phyloP scores from a whole-genome alignment of 306 rosid species.

The Alnus rubra region DNA sequence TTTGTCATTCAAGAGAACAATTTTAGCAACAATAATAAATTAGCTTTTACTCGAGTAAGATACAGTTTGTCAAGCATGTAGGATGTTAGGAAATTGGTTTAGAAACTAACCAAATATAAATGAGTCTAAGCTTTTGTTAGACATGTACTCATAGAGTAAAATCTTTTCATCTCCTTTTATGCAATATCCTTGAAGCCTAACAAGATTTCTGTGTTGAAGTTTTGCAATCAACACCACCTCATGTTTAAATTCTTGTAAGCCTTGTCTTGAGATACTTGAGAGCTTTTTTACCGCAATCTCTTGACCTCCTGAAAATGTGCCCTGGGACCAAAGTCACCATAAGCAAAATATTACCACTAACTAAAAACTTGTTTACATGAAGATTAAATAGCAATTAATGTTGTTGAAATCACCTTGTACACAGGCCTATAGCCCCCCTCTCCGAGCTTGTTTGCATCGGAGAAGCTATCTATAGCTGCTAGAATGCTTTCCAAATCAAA shows the following conservation, averaged over 20 bases:
- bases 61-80: neutral
- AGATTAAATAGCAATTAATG: neutral
- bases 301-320: slow-evolving; percentile 9
- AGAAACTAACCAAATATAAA: too few relatives aligned
- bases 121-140: slow-evolving; percentile 25
- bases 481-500: slow-evolving; percentile 12
- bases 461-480: neutral
- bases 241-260: slow-evolving; percentile 18
- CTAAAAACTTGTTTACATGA: neutral
- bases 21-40: neutral
- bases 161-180: slow-evolving; percentile 18
- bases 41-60: neutral
- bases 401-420: neutral
- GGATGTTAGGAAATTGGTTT: neutral
- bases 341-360: neutral
- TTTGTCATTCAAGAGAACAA: neutral
- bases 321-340: slow-evolving; percentile 1
- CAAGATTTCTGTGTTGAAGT: slow-evolving; percentile 28
- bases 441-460: neutral
- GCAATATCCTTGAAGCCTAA: slow-evolving; percentile 19
- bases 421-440: neutral
- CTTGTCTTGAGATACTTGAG: slow-evolving; percentile 34
- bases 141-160: slow-evolving; percentile 21
- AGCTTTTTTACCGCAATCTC: slow-evolving; percentile 52
- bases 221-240: slow-evolving; percentile 23